Conservation (phyloP, 2,329 filamentous ascomycete genomes). For the Phialophora verrucosa region DNA sequence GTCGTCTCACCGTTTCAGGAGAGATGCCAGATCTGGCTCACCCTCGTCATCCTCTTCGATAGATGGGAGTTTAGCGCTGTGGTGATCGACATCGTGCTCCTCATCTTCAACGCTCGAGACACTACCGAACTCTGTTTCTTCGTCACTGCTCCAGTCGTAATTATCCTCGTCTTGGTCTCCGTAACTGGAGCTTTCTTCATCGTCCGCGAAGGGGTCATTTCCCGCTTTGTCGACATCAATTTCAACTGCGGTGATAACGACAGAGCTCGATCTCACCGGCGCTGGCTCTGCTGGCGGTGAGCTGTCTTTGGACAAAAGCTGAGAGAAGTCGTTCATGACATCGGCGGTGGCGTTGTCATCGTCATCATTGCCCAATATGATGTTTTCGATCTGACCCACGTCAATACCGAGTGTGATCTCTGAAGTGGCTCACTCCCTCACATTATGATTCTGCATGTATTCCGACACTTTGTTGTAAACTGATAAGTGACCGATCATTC, state of each 20-base stretch:
- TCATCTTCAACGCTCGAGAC: slow-evolving; percentile 17
- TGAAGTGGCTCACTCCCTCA: not conserved
- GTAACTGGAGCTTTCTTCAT: slow-evolving; percentile 7
- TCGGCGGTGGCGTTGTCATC: not conserved
- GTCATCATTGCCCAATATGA: slow-evolving; percentile 23
- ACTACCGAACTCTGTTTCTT: slow-evolving; percentile 17
- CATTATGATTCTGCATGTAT: slow-evolving; percentile 15
- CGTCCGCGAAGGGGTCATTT: slow-evolving; percentile 7
- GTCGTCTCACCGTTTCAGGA: not conserved
- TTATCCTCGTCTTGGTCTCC: not conserved
- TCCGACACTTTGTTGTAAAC: slow-evolving; percentile 19
- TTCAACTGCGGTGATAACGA: slow-evolving; percentile 5
- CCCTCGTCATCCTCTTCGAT: slow-evolving; percentile 7
- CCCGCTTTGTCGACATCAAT: not conserved
- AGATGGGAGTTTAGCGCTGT: not conserved
- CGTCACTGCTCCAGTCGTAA: slow-evolving; percentile 18
- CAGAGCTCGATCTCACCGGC: not conserved
- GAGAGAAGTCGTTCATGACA: not conserved
- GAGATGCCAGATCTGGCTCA: not conserved
- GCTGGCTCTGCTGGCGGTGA: not conserved
- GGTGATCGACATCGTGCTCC: not conserved
- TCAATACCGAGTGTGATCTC: not conserved
- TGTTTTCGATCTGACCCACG: slow-evolving; percentile 7
- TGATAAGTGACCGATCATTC: slow-evolving; percentile 24
- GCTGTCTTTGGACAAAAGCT: not conserved